These are phyloP conservation scores for Hyaloscypha hepaticicola DNA, from an alignment of 495 filamentous ascomycete species.

Conservation along the genomic window DNA sequence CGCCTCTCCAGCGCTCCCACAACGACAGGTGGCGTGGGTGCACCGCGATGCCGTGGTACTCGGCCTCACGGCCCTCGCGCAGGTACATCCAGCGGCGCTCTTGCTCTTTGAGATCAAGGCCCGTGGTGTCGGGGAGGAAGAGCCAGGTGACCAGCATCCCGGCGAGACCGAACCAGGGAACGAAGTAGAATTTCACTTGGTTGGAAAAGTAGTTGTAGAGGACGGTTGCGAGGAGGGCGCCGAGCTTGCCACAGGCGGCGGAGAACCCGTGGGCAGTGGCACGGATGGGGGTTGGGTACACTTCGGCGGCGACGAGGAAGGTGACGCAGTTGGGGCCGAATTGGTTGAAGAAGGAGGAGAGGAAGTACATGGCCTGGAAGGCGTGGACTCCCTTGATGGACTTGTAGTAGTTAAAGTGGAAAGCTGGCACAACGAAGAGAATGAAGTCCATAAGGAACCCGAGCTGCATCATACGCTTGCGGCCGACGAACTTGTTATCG, in stretches of 20 bases:
- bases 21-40: constrained; percentile 80
- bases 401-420: constrained; percentile 78
- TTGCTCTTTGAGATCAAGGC: constrained; percentile 92
- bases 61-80: constrained; percentile 65
- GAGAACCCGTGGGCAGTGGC: constrained; percentile 88
- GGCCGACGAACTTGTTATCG: constrained; percentile 67
- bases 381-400: constrained; percentile 59
- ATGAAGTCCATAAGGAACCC: constrained; percentile 85
- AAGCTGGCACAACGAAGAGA: constrained; percentile 81
- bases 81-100: constrained; percentile 85
- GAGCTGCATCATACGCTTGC: constrained; percentile 87
- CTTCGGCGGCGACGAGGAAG: constrained; percentile 88
- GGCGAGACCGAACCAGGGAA: constrained; percentile 86
- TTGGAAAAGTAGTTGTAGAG: constrained; percentile 86
- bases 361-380: constrained; percentile 88
- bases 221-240: constrained; percentile 70
- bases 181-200: constrained; percentile 76
- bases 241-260: constrained; percentile 77
- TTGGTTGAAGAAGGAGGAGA: constrained; percentile 86
- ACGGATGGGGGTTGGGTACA: constrained; percentile 84
- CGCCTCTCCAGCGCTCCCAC: constrained; percentile 71
- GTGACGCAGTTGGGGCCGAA: constrained; percentile 90
- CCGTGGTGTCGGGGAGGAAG: constrained; percentile 91
- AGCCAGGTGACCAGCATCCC: constrained; percentile 75
- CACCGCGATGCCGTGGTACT: constrained; percentile 87